phyloP scores from a whole-genome alignment of 768 basidiomycete species.

The Steccherinum ochraceum region DNA sequence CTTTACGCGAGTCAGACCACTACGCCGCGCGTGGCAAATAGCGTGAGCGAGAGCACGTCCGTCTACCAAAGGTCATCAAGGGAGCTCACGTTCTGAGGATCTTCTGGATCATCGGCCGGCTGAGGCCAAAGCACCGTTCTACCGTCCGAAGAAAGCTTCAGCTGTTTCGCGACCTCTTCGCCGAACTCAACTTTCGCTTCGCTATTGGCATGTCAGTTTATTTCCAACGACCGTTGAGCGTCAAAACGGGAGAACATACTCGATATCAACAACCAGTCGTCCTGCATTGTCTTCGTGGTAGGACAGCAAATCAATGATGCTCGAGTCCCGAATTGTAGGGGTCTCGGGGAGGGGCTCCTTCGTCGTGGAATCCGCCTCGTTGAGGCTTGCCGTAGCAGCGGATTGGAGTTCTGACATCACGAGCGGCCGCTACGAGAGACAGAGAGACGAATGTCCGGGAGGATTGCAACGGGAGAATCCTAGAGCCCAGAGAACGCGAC shows the following conservation, averaged over 20 bases:
- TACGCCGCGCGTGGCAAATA: slow-evolving; percentile 20
- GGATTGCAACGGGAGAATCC: too few species aligned
- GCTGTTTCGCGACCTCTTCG: slow-evolving; percentile 40
- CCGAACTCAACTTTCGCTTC: slow-evolving; percentile 63
- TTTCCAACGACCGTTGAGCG: background rate
- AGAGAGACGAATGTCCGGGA: too few species aligned
- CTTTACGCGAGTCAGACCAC: slow-evolving; percentile 50
- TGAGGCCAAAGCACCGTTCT: slow-evolving; percentile 65
- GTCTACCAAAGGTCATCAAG: too few species aligned
- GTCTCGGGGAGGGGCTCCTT: too few species aligned
- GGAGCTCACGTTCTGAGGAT: slow-evolving; percentile 52
- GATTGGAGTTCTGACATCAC: too few species aligned
- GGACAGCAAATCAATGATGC: slow-evolving; percentile 26
- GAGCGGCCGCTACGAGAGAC: too few species aligned
- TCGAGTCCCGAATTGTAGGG: background rate
- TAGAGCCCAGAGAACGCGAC: too few species aligned
- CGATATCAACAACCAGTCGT: slow-evolving; percentile 55
- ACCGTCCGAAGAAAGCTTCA: slow-evolving; percentile 55
- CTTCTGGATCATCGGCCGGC: slow-evolving; percentile 53
- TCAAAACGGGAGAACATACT: slow-evolving; percentile 31
- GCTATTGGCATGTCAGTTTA: slow-evolving; percentile 21
- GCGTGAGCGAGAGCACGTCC: background rate
- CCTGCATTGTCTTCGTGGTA: slow-evolving; percentile 55
- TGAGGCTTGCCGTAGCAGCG: too few species aligned
- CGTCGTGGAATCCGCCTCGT: too few species aligned